Base-by-base conservation (phyloP, 169 alveolate species). In the Condylostoma magnum region DNA sequence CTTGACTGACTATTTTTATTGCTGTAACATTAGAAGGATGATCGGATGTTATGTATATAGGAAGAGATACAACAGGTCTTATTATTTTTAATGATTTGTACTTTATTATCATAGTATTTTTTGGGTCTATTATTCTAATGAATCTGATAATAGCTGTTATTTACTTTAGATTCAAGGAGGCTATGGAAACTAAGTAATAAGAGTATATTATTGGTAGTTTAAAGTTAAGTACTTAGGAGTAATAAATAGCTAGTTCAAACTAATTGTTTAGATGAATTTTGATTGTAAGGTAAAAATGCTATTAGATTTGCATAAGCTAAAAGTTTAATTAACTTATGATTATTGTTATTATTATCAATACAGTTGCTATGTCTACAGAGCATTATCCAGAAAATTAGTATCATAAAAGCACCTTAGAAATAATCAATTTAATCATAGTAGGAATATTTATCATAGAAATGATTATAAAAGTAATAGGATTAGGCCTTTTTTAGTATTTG, bases 131-230 rank as follows among this genome's bases (percentile, higher is more conserved):
- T 33, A 71, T 85, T 22, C 28, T 85, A 15, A 41, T 82, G 41
- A 85, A 85, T 51, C 63, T 85, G 31, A 53, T 76, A 12, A 55
- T 85, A 25, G 90, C 92, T 27, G 86, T 80, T 48, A 30, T 81
- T 31, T 58, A 66, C 65, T 54, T 69, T 20, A 76, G 50, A 8
- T 84, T 82, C 30, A 18, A 31, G 20, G 37, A 67, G 65, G 34
- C 33, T 3, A 33, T 25, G 36, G 60, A 63, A 44, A 25, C 34
- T 12, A 44, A 63, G 31, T 36, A 37, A 33, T 22, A 27, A 22
- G 30, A 53, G 30, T 33, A 53, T 27, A 53, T n/a, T n/a, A n/a
- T n/a, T n/a, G n/a, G n/a, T n/a, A n/a, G n/a, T n/a, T n/a, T n/a
- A n/a, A n/a, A n/a, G n/a, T n/a, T n/a, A n/a, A n/a, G n/a, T n/a